phyloP scores from a whole-genome alignment of 495 filamentous ascomycete genomes.

The Penicillium pulvis region DNA sequence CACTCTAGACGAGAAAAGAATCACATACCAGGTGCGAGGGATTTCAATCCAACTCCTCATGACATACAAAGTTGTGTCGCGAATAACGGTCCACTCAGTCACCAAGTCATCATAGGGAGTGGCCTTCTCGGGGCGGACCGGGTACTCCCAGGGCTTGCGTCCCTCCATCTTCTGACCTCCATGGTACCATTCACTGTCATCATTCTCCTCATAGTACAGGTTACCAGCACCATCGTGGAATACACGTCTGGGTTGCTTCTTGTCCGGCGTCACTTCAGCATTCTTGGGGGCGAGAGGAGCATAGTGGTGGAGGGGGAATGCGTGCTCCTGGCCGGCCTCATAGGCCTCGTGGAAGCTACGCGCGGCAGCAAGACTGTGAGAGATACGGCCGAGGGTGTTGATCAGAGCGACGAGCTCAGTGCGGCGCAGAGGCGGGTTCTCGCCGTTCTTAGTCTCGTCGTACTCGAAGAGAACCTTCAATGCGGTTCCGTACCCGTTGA shows the following conservation, averaged over 20 bases:
- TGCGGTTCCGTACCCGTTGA: constrained; percentile 90
- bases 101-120: constrained; percentile 60
- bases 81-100: constrained; percentile 64
- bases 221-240: constrained; percentile 40
- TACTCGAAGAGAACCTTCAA: constrained; percentile 96
- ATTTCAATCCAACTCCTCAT: constrained; percentile 68
- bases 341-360: constrained; percentile 68
- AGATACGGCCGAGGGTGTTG: constrained; percentile 88
- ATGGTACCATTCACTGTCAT: constrained; percentile 40
- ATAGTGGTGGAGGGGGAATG: constrained; percentile 36
- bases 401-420: constrained; percentile 93
- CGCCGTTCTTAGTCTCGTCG: constrained; percentile 72
- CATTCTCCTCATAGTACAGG: constrained; percentile 47
- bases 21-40: constrained; percentile 71
- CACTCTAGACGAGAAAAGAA: background rate
- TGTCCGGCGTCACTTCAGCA: constrained; percentile 3
- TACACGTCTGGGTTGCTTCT: constrained; percentile 25
- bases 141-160: constrained; percentile 43
- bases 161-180: constrained; percentile 27
- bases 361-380: constrained; percentile 73
- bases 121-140: constrained; percentile 30
- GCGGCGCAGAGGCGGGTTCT: constrained; percentile 75
- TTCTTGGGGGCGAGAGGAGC: constrained; percentile 20
- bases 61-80: constrained; percentile 63
- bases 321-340: constrained; percentile 39